phyloP scores from a whole-genome alignment of 192 early-diverging fungal genomes.

The Entomortierella parvispora region DNA sequence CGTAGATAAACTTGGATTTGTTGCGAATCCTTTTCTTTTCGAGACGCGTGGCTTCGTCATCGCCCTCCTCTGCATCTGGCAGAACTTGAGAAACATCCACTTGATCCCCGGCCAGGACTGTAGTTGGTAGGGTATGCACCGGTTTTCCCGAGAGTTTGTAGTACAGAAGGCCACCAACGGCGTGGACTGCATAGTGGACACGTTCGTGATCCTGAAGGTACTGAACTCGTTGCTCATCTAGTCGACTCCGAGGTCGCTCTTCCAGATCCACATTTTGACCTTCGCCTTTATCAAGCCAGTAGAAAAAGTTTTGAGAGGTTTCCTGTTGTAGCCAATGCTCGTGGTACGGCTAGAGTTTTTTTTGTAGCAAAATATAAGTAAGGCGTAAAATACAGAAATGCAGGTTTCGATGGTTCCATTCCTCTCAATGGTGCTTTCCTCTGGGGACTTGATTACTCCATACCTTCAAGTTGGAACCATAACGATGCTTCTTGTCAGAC shows the following conservation, averaged over 20 bases:
- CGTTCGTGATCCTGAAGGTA: conserved; percentile 50
- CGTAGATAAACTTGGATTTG: conserved; percentile 56
- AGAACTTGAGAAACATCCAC: conserved; percentile 34
- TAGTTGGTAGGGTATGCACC: conserved; percentile 47
- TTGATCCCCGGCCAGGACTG: conserved; percentile 18
- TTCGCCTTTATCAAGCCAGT: conserved; percentile 55
- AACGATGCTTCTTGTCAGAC: conserved; percentile 53
- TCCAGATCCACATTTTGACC: conserved; percentile 39
- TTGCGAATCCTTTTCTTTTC: conserved; percentile 43
- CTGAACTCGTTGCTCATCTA: conserved; percentile 42
- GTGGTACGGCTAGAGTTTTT: conserved; percentile 40
- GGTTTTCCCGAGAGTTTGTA: conserved; percentile 30
- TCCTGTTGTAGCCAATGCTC: conserved; percentile 48
- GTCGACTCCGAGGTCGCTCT: conserved; percentile 25
- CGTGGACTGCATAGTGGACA: conserved; percentile 40
- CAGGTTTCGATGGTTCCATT: too few species aligned
- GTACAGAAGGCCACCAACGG: conserved; percentile 39
- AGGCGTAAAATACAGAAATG: too few species aligned
- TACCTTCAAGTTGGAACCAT: conserved; percentile 57
- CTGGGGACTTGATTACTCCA: too few species aligned
- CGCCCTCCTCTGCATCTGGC: conserved; percentile 23
- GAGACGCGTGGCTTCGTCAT: conserved; percentile 25
- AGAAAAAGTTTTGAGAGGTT: conserved; percentile 54
- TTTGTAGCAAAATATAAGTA: not conserved
- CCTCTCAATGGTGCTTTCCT: too few species aligned